phyloP scores from a whole-genome alignment of 2,329 filamentous ascomycete species.

The Trichoderma cornu-damae region DNA sequence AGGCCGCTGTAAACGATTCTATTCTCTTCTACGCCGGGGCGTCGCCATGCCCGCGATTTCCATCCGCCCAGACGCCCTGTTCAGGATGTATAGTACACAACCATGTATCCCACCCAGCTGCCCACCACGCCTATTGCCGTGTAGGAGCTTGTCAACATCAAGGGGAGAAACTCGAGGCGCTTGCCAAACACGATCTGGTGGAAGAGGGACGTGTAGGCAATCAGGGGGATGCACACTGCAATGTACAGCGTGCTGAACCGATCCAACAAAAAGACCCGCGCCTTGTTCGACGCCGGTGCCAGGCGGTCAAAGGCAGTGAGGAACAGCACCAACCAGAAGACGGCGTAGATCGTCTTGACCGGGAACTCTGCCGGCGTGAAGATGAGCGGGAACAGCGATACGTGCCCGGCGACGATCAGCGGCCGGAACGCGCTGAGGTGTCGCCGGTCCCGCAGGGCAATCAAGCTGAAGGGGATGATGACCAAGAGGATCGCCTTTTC shows the following conservation, averaged over 20 bases:
- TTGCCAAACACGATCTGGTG: slow-evolving; percentile 81
- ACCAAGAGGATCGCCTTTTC: slow-evolving; percentile 94
- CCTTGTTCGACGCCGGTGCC: slow-evolving; percentile 72
- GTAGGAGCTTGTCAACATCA: slow-evolving; percentile 97
- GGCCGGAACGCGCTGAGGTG: slow-evolving; percentile 90
- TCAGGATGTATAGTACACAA: slow-evolving; percentile 73
- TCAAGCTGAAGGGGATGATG: slow-evolving; percentile 89
- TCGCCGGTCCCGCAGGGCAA: slow-evolving; percentile 82
- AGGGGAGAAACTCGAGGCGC: slow-evolving; percentile 79
- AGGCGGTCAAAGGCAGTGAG: slow-evolving; percentile 80
- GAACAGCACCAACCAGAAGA: slow-evolving; percentile 86
- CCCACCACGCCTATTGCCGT: slow-evolving; percentile 90
- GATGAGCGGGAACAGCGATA: slow-evolving; percentile 88
- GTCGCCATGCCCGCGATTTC: slow-evolving; percentile 19
- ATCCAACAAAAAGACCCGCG: slow-evolving; percentile 85
- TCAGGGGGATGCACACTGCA: slow-evolving; percentile 79
- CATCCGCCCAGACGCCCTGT: background rate
- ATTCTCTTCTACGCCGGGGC: slow-evolving; percentile 20
- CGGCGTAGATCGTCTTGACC: slow-evolving; percentile 87
- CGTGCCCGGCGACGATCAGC: slow-evolving; percentile 86
- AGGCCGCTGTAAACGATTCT: background rate
- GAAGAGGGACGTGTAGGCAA: slow-evolving; percentile 79
- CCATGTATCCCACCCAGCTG: slow-evolving; percentile 91
- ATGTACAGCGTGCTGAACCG: slow-evolving; percentile 88
- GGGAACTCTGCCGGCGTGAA: slow-evolving; percentile 92